These are phyloP conservation scores for Arabidopsis thaliana DNA, from an alignment of 345 rosid species.

Conservation along the genomic window TAIR10.1 NC_003071.7:1661001-1661500, in stretches of 20 bases:
- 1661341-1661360: background rate
- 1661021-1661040: constrained; percentile 75
- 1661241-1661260: constrained; percentile 59
- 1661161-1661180: constrained; percentile 87
- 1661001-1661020: constrained; percentile 52
- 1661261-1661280: constrained; percentile 50
- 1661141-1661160: constrained; percentile 93
- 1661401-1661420: constrained; percentile 81
- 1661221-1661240: constrained; percentile 75
- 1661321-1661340: constrained; percentile 61
- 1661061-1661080: background rate
- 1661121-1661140: constrained; percentile 91
- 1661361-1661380: background rate
- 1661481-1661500: constrained; percentile 85
- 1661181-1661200: constrained; percentile 77
- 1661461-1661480: constrained; percentile 95
- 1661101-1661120: constrained; percentile 55
- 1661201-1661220: constrained; percentile 83
- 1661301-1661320: constrained; percentile 86
- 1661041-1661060: background rate
- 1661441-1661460: constrained; percentile 82
- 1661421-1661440: constrained; percentile 87
- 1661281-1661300: constrained; percentile 78
- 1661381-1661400: background rate
- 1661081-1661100: background rate